Evolutionary conservation across 2,329 filamentous ascomycete genomes (phyloP), one percentile per base, ranked within the genome.

Genomic region (Pseudogymnoascus sp.): DNA sequence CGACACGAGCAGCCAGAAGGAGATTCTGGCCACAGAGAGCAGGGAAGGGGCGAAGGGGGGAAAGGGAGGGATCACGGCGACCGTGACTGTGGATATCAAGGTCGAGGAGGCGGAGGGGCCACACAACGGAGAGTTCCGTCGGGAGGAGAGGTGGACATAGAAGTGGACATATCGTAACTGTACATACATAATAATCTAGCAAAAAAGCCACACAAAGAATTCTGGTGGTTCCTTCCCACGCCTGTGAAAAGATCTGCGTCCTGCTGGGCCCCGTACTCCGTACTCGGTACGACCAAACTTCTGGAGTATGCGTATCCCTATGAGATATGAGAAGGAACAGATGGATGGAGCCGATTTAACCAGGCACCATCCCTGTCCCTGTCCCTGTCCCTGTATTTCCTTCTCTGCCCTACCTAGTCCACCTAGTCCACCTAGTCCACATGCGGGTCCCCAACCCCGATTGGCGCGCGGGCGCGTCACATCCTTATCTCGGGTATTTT

Each of bases 1-100:
- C 38, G 60, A 61, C 6, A 58, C 43, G 29, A 61, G 60, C 60
- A 61, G 60, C 29, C 60, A 61, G 41, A 61, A 52, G 16, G 41
- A 61, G 39, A 61, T 61, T n/a, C 29, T 61, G 8, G 41, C 41
- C 1, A 26, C 49, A 26, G 60, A 61, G 2, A 26, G 33, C 6
- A 37, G 60, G 26, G 14, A n/a, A 21, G 41, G 10, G 7, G 12
- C 21, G 19, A 61, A 14, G 41, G 38, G 14, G 2, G 58, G 38
- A 26, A 39, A 16, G 4, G 39, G 41, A 11, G 60, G 59, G 2
- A 61, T 61, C 29, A 58, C 29, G 10, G 37, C 60, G 5, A 61
- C 60, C 4, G 37, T 52, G 19, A 52, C 43, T 3, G 60, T 61
- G 33, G 33, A 52, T 33, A n/a, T 61, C 39, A 52, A 61, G 6